A percentile compares a stretch with the other conserved stretches of the same genome.
Evolutionary conservation across 169 alveolate species (phyloP).

Genomic region (Plasmodium relictum): DNA sequence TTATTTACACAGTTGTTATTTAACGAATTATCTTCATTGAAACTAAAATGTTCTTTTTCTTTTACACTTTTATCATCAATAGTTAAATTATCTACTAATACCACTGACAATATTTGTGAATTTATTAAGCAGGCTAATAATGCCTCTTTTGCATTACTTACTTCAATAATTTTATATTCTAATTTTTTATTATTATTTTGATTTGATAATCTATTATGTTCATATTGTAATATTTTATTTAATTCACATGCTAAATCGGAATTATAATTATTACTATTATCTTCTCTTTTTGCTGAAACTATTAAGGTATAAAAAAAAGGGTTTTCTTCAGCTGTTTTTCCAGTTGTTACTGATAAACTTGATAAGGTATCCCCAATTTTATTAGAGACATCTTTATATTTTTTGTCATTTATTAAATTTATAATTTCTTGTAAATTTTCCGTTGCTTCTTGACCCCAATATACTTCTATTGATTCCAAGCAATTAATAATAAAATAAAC

Average conservation of each 20-base stretch:
- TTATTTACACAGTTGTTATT: constrained; percentile 4
- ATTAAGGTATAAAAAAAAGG: constrained; percentile 74
- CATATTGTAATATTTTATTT: constrained; percentile 72
- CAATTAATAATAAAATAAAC: constrained; percentile 57
- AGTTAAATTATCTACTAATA: constrained; percentile 80
- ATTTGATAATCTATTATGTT: constrained; percentile 66
- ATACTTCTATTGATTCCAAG: constrained; percentile 53
- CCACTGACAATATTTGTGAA: constrained; percentile 81
- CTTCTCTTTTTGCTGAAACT: constrained; percentile 62
- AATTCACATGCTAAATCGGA: constrained; percentile 73
- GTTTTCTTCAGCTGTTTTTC: constrained; percentile 48
- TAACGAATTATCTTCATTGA: background rate
- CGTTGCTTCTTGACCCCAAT: constrained; percentile 76
- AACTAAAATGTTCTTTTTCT: constrained; percentile 17
- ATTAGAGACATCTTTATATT: constrained; percentile 71
- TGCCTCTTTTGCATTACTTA: constrained; percentile 78
- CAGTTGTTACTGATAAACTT: constrained; percentile 73
- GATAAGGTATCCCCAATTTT: constrained; percentile 61
- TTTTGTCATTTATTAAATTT: constrained; percentile 65
- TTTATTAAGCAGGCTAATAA: constrained; percentile 80
- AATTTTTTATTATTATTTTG: constrained; percentile 66
- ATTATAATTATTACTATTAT: constrained; percentile 19
- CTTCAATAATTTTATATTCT: constrained; percentile 82
- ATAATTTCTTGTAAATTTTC: constrained; percentile 56
- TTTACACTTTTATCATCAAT: constrained; percentile 39